phyloP scores from a whole-genome alignment of 1,284 basidiomycete species.

The Grifola frondosa region DNA sequence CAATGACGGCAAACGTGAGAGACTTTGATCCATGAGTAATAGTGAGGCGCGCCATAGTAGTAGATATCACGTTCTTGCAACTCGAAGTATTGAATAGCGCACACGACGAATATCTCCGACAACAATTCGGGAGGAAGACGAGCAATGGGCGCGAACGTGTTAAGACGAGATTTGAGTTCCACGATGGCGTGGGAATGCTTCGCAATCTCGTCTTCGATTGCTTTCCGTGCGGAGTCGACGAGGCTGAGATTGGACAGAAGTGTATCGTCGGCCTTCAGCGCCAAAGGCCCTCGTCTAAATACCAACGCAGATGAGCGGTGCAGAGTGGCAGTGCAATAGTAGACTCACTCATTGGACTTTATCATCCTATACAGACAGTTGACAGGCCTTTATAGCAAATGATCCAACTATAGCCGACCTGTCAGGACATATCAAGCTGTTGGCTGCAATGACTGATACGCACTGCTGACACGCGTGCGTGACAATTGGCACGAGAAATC shows the following conservation, averaged over 20 bases:
- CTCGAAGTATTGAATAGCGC: conserved; percentile 2
- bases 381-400: too few species aligned
- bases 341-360: too few species aligned
- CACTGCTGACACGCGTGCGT: too few species aligned
- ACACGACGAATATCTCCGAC: conserved; percentile 13
- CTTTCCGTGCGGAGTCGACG: conserved; percentile 1
- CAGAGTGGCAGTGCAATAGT: too few species aligned
- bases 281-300: not conserved
- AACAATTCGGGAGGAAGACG: conserved; percentile 14
- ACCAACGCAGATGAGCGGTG: not conserved
- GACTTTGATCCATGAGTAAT: not conserved
- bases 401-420: too few species aligned
- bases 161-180: conserved; percentile 10
- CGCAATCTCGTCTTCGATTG: conserved; percentile 4
- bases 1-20: conserved; percentile 1
- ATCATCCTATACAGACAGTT: too few species aligned
- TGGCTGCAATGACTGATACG: too few species aligned
- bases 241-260: not conserved
- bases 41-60: not conserved
- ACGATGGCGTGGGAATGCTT: conserved; percentile 8
- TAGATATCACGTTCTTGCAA: too few species aligned
- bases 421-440: too few species aligned
- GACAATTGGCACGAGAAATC: too few species aligned
- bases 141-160: conserved; percentile 9
- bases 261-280: too few species aligned